phyloP scores from a whole-genome alignment of 805 yeast species.

The Candida chauliodis region DNA sequence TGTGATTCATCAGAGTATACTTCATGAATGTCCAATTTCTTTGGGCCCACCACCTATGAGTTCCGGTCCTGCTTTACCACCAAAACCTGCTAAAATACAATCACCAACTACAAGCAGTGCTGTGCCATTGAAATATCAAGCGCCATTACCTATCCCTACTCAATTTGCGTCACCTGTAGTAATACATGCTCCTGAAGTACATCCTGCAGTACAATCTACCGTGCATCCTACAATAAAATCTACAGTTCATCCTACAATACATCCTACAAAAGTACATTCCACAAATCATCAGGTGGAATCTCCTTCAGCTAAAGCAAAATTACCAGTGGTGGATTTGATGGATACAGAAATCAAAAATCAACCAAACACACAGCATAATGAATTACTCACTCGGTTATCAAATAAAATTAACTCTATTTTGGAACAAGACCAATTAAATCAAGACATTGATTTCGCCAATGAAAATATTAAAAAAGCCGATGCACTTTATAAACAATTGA shows the following conservation, averaged over 20 bases:
- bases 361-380: constrained; percentile 6
- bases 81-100: constrained; percentile 16
- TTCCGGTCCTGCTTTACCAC: constrained; percentile 19
- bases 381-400: constrained; percentile 14
- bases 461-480: constrained; percentile 19
- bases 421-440: constrained; percentile 13
- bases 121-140: constrained; percentile 26
- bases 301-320: background rate
- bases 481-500: constrained; percentile 29
- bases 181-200: background rate
- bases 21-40: constrained; percentile 44
- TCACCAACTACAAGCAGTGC: background rate
- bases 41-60: constrained; percentile 17
- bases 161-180: constrained; percentile 2
- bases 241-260: background rate
- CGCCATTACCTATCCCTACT: constrained; percentile 28
- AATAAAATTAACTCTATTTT: constrained; percentile 15
- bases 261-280: too few species aligned
- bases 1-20: constrained; percentile 32
- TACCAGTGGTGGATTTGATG: constrained; percentile 14
- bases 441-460: constrained; percentile 12
- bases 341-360: constrained; percentile 13
- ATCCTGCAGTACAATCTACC: background rate
- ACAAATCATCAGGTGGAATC: too few species aligned
- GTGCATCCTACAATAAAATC: constrained; percentile 1